These are phyloP conservation scores for Chaetomiaceae sp. DNA, from an alignment of 2,329 filamentous ascomycete species.

Conservation along the genomic window DNA sequence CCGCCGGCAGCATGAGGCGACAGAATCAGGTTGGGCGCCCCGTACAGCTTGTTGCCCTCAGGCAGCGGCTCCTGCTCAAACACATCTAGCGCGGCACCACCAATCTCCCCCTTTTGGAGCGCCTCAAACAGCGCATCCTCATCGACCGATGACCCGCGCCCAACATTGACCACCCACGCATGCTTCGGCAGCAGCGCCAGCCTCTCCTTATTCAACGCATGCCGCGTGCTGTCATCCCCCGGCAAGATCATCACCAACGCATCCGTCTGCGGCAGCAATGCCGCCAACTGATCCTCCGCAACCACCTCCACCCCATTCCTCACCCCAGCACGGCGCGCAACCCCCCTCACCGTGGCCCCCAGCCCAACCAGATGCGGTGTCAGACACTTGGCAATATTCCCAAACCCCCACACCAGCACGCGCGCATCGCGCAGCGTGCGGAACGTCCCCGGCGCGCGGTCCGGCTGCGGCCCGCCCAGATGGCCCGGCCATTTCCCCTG, in stretches of 20 bases:
- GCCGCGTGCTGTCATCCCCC: constrained; percentile 48
- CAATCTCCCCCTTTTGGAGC: constrained; percentile 26
- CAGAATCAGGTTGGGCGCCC: constrained; percentile 45
- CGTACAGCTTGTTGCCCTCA: constrained; percentile 40
- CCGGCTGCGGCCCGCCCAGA: constrained; percentile 55
- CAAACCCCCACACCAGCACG: constrained; percentile 58
- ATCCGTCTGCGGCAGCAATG: constrained; percentile 52
- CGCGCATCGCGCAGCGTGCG: constrained; percentile 54
- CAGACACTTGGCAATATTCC: constrained; percentile 59
- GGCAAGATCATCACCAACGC: constrained; percentile 63
- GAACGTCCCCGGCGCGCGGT: constrained; percentile 50
- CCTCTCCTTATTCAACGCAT: constrained; percentile 50
- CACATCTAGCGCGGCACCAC: constrained; percentile 34
- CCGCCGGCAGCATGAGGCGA: constrained; percentile 56
- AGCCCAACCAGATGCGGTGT: constrained; percentile 47
- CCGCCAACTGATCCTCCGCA: constrained; percentile 45
- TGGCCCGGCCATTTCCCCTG: constrained; percentile 53
- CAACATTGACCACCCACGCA: constrained; percentile 50
- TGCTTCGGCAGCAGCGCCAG: constrained; percentile 50
- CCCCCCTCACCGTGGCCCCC: constrained; percentile 52
- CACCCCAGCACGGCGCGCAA: constrained; percentile 52
- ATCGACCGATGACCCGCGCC: constrained; percentile 31
- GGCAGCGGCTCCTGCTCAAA: constrained; percentile 40
- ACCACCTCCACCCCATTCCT: constrained; percentile 53
- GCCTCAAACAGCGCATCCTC: constrained; percentile 31